These are phyloP conservation scores for Mycena citricolor DNA, from an alignment of 1,284 basidiomycete species.

Conservation along the genomic window DNA sequence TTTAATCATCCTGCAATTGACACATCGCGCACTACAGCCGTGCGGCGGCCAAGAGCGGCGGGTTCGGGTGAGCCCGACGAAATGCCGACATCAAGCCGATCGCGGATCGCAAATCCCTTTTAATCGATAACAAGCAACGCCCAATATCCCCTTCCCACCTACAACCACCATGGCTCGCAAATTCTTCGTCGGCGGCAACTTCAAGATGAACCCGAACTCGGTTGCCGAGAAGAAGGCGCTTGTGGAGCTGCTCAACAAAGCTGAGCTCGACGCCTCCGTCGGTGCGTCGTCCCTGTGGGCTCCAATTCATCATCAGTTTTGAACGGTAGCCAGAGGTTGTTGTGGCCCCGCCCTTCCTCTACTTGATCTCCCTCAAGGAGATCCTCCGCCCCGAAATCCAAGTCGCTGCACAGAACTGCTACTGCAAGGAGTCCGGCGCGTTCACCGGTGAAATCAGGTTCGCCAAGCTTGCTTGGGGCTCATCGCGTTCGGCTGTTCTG, in stretches of 20 bases:
- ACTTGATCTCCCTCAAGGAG: constrained; percentile 70
- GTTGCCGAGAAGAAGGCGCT: constrained; percentile 65
- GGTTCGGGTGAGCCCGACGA: no score
- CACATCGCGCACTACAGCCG: no score
- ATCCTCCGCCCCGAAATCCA: constrained; percentile 63
- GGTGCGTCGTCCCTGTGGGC: constrained; percentile 47
- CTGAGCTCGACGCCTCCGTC: constrained; percentile 70
- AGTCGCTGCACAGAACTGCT: constrained; percentile 92
- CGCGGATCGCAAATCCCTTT: no score
- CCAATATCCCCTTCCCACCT: neutral
- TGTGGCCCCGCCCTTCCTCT: constrained; percentile 87
- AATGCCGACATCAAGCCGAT: no score
- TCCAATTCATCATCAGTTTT: constrained; percentile 1
- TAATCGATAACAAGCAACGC: no score
- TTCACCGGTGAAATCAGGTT: constrained; percentile 96
- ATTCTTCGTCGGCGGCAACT: constrained; percentile 94
- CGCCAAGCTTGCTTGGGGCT: constrained; percentile 24
- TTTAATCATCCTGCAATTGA: no score
- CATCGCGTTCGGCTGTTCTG: neutral
- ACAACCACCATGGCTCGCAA: constrained; percentile 62
- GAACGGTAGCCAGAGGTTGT: constrained; percentile 71
- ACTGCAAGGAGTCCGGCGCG: constrained; percentile 83
- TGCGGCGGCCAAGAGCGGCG: no score
- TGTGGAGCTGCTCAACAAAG: constrained; percentile 70
- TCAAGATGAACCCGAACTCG: constrained; percentile 90